Percentiles rank a stretch among this genome's conserved stretches.
Evolutionary conservation across 179 eudicot genomes (phyloP).

Genomic region (Silene coronaria): DNA sequence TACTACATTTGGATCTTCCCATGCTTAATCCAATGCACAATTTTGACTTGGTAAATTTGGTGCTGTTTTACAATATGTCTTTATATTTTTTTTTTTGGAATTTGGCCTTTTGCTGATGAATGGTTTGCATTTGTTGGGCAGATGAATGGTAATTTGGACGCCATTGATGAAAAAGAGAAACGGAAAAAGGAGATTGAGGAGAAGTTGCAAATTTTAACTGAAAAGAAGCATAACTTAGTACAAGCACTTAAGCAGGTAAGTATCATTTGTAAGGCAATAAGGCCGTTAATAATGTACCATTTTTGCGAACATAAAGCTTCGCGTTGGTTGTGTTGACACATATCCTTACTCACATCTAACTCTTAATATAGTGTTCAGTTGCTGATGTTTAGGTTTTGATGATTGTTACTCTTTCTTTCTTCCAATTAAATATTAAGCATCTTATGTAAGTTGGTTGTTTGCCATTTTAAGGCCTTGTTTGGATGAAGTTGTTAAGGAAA

Average conservation of each 20-base stretch:
- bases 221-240: slow-evolving; percentile 75
- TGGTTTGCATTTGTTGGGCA: slow-evolving; percentile 7
- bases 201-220: slow-evolving; percentile 57
- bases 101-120: not conserved
- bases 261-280: not conserved
- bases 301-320: not conserved
- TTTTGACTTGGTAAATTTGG: not conserved
- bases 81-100: not conserved
- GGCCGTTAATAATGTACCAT: not conserved
- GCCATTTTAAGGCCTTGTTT: not conserved
- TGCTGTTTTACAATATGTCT: not conserved
- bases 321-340: not conserved
- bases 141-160: slow-evolving; percentile 24
- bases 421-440: not conserved
- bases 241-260: slow-evolving; percentile 83
- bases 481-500: no score
- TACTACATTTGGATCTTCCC: not conserved
- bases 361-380: not conserved
- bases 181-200: slow-evolving; percentile 73
- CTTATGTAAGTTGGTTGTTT: not conserved
- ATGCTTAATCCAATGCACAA: not conserved
- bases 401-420: not conserved
- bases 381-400: not conserved
- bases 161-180: slow-evolving; percentile 45
- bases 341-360: not conserved